Conservation (phyloP, 805 yeast genomes). For the Kodamaea sagamina region DNA sequence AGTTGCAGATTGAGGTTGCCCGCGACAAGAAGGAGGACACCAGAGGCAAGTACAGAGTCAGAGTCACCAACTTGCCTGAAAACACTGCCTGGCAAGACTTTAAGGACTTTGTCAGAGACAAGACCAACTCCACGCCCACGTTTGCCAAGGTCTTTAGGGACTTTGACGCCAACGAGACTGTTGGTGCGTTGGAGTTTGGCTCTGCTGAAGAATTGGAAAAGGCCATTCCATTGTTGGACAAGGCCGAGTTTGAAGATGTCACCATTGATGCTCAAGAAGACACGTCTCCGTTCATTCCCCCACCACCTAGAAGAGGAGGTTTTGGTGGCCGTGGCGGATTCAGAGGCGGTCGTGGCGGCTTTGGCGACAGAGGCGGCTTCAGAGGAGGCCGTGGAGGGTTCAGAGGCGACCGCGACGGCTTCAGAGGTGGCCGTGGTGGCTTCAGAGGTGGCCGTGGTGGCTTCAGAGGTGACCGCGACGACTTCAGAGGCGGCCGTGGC, state of each 20-base stretch:
- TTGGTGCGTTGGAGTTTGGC: conserved; percentile 56
- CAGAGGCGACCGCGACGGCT: conserved; percentile 24
- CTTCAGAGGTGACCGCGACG: conserved; percentile 44
- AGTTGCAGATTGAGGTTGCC: conserved; percentile 55
- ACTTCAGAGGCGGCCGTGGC: conserved; percentile 35
- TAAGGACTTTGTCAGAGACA: conserved; percentile 86
- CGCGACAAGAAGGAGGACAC: conserved; percentile 58
- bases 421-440: conserved; percentile 36
- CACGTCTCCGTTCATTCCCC: conserved; percentile 58
- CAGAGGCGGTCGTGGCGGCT: conserved; percentile 36
- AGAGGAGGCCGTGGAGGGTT: conserved; percentile 43
- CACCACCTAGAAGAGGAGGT: conserved; percentile 48
- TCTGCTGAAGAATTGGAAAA: conserved; percentile 73
- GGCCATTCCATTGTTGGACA: conserved; percentile 75
- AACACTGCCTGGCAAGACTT: conserved; percentile 85
- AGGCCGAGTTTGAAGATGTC: conserved; percentile 68
- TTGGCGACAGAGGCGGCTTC: conserved; percentile 43
- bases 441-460: conserved; percentile 39
- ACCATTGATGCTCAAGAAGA: conserved; percentile 78
- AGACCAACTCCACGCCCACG: conserved; percentile 61
- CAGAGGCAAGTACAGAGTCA: conserved; percentile 73
- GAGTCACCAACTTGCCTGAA: conserved; percentile 69
- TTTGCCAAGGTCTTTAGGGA: conserved; percentile 55
- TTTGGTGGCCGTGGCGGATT: conserved; percentile 45
- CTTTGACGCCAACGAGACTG: conserved; percentile 47